phyloP scores from a whole-genome alignment of 2,329 filamentous ascomycete genomes.

The Aspergillus intermedius region DNA sequence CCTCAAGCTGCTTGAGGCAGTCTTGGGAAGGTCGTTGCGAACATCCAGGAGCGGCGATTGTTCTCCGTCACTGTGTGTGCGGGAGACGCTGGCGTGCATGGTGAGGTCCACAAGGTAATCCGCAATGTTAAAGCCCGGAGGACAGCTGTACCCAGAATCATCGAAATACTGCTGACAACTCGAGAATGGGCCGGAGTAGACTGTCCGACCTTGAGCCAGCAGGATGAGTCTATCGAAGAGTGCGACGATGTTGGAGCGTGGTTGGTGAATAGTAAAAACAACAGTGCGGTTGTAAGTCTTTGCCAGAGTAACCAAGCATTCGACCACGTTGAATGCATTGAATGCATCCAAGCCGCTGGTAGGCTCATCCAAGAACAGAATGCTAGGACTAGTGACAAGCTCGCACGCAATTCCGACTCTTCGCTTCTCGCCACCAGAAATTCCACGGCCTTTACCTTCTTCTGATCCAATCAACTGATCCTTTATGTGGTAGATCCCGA shows the following conservation, averaged over 20 bases:
- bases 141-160: slow-evolving; percentile 82
- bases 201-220: slow-evolving; percentile 77
- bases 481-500: slow-evolving; percentile 89
- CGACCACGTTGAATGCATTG: slow-evolving; percentile 97
- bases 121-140: slow-evolving; percentile 95
- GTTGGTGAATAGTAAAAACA: slow-evolving; percentile 97
- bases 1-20: slow-evolving; percentile 77
- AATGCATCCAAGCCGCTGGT: slow-evolving; percentile 93
- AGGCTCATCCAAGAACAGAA: slow-evolving; percentile 93
- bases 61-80: slow-evolving; percentile 50
- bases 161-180: slow-evolving; percentile 92
- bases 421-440: slow-evolving; percentile 94
- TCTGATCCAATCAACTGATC: slow-evolving; percentile 95
- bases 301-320: slow-evolving; percentile 87
- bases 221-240: slow-evolving; percentile 92
- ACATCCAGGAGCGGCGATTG: slow-evolving; percentile 50
- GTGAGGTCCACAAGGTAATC: slow-evolving; percentile 96
- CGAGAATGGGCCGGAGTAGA: slow-evolving; percentile 86
- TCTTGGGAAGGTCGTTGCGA: slow-evolving; percentile 55
- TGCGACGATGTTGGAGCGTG: slow-evolving; percentile 94
- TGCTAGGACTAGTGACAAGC: slow-evolving; percentile 92
- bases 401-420: slow-evolving; percentile 96
- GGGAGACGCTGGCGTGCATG: slow-evolving; percentile 75
- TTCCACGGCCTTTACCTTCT: slow-evolving; percentile 87
- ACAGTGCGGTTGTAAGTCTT: slow-evolving; percentile 97